A percentile compares a stretch with the other conserved stretches of the same genome.
phyloP scores from a whole-genome alignment of 306 rosid genomes.

The Cicer bijugum region DNA sequence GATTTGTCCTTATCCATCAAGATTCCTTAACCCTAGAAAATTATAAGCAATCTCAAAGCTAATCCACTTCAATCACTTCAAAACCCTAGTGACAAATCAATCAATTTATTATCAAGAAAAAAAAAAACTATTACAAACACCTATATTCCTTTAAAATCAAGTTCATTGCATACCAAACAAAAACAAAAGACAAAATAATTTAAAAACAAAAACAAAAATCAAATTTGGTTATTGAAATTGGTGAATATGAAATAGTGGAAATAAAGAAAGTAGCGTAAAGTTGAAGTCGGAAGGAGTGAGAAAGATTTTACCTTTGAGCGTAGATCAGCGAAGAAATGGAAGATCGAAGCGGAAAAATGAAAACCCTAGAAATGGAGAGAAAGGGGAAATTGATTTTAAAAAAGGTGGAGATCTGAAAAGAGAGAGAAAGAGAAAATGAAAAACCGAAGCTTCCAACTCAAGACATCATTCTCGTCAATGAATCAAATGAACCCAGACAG shows the following conservation, averaged over 20 bases:
- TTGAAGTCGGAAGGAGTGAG: background rate
- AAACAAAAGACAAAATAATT: background rate
- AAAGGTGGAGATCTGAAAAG: constrained; percentile 23
- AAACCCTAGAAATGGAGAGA: constrained; percentile 44
- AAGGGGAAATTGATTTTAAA: background rate
- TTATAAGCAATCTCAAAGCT: constrained; percentile 31
- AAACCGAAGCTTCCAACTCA: constrained; percentile 47
- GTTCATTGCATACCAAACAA: constrained; percentile 16
- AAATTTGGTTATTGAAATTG: constrained; percentile 33
- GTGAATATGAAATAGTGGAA: background rate
- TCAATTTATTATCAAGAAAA: background rate
- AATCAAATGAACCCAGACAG: background rate
- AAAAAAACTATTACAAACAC: background rate
- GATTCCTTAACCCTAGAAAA: constrained; percentile 38
- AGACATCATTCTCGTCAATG: constrained; percentile 19
- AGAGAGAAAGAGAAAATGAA: constrained; percentile 1
- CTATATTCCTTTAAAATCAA: background rate
- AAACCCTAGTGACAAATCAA: constrained; percentile 43
- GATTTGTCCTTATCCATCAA: constrained; percentile 81
- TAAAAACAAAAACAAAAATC: background rate
- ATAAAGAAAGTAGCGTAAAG: background rate
- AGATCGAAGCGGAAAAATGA: constrained; percentile 1
- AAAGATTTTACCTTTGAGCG: constrained; percentile 1
- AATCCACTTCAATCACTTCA: constrained; percentile 45
- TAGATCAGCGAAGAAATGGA: background rate